Evolutionary conservation across 805 yeast genomes (phyloP).

Genomic region (Candida arabinofermentans): DNA sequence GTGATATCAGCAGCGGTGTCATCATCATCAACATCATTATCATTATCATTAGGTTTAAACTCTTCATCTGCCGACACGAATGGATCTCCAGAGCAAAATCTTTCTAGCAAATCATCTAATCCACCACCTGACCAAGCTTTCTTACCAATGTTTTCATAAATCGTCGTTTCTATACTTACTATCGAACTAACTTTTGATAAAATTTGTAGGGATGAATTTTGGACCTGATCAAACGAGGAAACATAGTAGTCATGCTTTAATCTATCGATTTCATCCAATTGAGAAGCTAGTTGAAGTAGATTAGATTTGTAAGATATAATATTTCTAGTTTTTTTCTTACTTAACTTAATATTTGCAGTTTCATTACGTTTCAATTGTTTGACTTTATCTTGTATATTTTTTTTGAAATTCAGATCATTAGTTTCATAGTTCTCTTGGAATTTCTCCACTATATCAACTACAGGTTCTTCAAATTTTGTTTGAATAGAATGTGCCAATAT

Average conservation of each 20-base stretch:
- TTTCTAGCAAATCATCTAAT: conserved; percentile 45
- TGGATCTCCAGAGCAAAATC: conserved; percentile 9
- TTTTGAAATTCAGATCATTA: conserved; percentile 52
- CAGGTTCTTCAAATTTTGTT: conserved; percentile 53
- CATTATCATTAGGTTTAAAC: conserved; percentile 3
- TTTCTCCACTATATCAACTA: conserved; percentile 39
- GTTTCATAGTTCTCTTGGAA: conserved; percentile 41
- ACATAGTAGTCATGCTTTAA: conserved; percentile 73
- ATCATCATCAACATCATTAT: not conserved
- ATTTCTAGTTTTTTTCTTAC: conserved; percentile 60
- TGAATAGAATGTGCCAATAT: conserved; percentile 56
- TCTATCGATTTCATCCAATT: conserved; percentile 74
- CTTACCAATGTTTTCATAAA: conserved; percentile 73
- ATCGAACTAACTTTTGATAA: conserved; percentile 56
- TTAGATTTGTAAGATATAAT: conserved; percentile 64
- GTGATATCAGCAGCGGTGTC: conserved; percentile 5
- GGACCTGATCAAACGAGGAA: conserved; percentile 56
- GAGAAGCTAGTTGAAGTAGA: conserved; percentile 61
- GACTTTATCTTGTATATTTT: conserved; percentile 49
- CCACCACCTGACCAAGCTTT: conserved; percentile 92
- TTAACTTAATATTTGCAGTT: conserved; percentile 51
- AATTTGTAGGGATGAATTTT: conserved; percentile 54
- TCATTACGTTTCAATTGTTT: conserved; percentile 56
- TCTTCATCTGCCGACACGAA: conserved; percentile 9
- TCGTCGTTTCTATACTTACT: conserved; percentile 76